phyloP scores from a whole-genome alignment of 116 monocot genomes.

The Cymodocea nodosa region DNA sequence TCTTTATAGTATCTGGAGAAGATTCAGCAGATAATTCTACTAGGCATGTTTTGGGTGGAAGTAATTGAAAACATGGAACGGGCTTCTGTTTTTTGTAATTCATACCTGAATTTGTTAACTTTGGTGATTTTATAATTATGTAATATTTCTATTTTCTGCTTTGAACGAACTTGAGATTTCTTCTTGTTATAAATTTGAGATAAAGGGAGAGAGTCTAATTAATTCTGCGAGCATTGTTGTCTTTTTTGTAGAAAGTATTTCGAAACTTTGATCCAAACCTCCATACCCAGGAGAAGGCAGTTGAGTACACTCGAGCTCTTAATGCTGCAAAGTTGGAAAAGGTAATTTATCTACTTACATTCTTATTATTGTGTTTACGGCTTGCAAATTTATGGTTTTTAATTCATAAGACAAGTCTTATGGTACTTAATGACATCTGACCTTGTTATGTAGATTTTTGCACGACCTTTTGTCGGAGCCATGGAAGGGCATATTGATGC shows the following conservation, averaged over 20 bases:
- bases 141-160: too few relatives aligned
- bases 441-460: constrained; percentile 46
- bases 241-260: constrained; percentile 67
- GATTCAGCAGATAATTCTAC: too few relatives aligned
- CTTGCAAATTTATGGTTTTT: neutral
- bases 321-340: constrained; percentile 92
- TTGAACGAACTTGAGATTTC: too few relatives aligned
- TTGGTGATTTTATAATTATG: too few relatives aligned
- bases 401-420: neutral
- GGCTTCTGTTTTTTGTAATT: too few relatives aligned
- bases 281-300: constrained; percentile 70
- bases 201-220: neutral
- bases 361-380: neutral
- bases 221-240: neutral
- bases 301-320: constrained; percentile 77
- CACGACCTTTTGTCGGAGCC: constrained; percentile 89
- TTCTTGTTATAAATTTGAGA: neutral
- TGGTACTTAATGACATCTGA: neutral
- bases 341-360: constrained; percentile 18
- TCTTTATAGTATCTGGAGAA: too few relatives aligned
- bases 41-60: too few relatives aligned
- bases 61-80: too few relatives aligned
- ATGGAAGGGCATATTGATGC: constrained; percentile 93
- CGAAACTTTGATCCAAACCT: constrained; percentile 81
- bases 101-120: too few relatives aligned